Base-by-base conservation (phyloP, 768 basidiomycete species). In the Lenzites betulinus region DNA sequence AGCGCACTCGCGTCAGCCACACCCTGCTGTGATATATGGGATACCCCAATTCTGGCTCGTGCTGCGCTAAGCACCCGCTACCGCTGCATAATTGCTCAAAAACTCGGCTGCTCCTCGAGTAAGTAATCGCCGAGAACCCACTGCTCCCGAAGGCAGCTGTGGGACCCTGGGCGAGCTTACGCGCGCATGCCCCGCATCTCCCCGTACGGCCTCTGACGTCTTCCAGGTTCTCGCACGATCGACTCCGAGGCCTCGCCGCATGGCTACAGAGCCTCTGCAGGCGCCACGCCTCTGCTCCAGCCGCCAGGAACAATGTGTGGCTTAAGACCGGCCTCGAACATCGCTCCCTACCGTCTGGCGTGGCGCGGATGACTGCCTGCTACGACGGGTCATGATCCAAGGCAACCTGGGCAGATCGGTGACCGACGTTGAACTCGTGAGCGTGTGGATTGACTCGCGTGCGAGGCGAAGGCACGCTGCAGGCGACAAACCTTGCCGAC, bases 121-220 rank as follows among this genome's bases (percentile, higher is more conserved):
- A 18, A 18, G 38, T 15, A 39, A 44, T 44, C 43, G 43, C 43
- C 38, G 38, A 52, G 38, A 5, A 13, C 38, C 7, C 11, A 18
- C 4, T 7, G 16, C 42, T 43, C 30, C 36, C 33, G 28, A 44
- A 44, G 38, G 35, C 20, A 25, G 22, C 8, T n/a, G 28, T 15
- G 13, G 15, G 41, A 18, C 44, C 43, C 44, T 56, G 54, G 16
- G n/a, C 25, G 25, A 16, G 22, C 23, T 7, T 18, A 15, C 48
- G 47, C 58, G 38, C 43, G 58, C 51, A 51, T 18, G 44, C 58
- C 58, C 58, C 58, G 58, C 58, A 53, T 53, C 47, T 26, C 58
- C 58, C 58, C 51, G 42, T 51, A 52, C 36, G 35, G 25, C 20
- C 51, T 38, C 44, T 53, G 58, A 59, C 58, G 58, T 59, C 58